Conservation (phyloP, 169 alveolate species). For the Cryptosporidium felis region DNA sequence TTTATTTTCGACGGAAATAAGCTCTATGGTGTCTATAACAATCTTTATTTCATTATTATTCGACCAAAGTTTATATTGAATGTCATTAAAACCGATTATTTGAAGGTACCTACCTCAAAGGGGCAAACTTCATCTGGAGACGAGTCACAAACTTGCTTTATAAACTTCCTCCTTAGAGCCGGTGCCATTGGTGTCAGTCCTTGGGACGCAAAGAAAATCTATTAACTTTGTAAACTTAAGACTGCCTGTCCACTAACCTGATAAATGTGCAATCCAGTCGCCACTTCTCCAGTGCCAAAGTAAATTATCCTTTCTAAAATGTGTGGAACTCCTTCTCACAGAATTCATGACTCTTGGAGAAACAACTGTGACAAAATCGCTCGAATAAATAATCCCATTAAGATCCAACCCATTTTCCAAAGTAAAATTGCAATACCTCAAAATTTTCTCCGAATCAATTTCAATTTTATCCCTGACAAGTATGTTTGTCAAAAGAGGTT, state of each 20-base stretch:
- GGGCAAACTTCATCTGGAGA: conserved; percentile 69
- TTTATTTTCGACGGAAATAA: conserved; percentile 26
- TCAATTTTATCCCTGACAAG: conserved; percentile 60
- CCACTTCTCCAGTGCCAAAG: conserved; percentile 71
- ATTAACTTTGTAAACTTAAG: too few relatives aligned
- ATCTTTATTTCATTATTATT: not conserved
- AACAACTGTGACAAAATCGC: conserved; percentile 27
- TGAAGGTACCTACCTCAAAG: conserved; percentile 51
- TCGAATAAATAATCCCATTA: conserved; percentile 30
- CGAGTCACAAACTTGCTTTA: conserved; percentile 63
- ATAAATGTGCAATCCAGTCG: conserved; percentile 73
- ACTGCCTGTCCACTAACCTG: too few relatives aligned
- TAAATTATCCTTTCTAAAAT: conserved; percentile 62
- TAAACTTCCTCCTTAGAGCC: conserved; percentile 45
- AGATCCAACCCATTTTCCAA: conserved; percentile 16
- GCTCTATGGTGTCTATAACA: conserved; percentile 4
- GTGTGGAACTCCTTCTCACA: conserved; percentile 52
- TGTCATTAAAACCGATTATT: not conserved
- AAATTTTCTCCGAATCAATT: conserved; percentile 11
- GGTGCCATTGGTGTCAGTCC: conserved; percentile 72
- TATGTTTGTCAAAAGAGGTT: conserved; percentile 67
- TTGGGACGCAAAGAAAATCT: too few relatives aligned
- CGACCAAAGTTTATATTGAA: not conserved
- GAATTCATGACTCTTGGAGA: conserved; percentile 70
- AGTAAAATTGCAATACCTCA: conserved; percentile 28